These are phyloP conservation scores for Saccharomyces hybrid DNA, from an alignment of 1,139 yeast species.

Conservation along the genomic window DNA sequence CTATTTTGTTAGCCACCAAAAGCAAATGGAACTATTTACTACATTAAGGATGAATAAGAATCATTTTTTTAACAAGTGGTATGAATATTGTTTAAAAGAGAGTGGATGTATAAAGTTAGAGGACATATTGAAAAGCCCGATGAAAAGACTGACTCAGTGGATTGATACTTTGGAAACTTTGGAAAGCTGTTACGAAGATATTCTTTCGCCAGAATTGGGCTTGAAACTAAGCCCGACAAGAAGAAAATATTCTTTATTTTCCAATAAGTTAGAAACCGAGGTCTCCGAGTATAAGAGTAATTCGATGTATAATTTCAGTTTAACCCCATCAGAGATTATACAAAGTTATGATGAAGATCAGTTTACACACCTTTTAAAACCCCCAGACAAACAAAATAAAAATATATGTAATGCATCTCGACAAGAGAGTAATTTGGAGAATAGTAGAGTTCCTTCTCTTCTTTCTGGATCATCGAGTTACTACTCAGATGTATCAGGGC, in stretches of 20 bases:
- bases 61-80: slow-evolving; percentile 22
- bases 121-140: slow-evolving; percentile 21
- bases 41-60: slow-evolving; percentile 10
- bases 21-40: slow-evolving; percentile 21
- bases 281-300: slow-evolving; percentile 15
- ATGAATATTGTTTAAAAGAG: slow-evolving; percentile 18
- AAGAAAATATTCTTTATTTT: slow-evolving; percentile 10
- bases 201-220: background rate
- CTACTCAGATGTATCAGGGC: slow-evolving; percentile 9
- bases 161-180: slow-evolving; percentile 11
- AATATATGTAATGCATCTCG: background rate
- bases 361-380: slow-evolving; percentile 1
- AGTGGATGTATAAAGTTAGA: slow-evolving; percentile 16
- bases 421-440: background rate
- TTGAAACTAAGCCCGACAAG: slow-evolving; percentile 1
- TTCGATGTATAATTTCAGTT: slow-evolving; percentile 15
- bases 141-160: slow-evolving; percentile 20
- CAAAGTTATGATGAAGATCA: slow-evolving; percentile 15
- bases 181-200: background rate
- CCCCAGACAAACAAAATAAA: background rate
- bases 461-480: slow-evolving; percentile 12
- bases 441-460: slow-evolving; percentile 1
- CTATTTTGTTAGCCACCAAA: slow-evolving; percentile 22
- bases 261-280: slow-evolving; percentile 10
- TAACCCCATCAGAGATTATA: slow-evolving; percentile 25